phyloP scores from a whole-genome alignment of 1,139 yeast genomes.

The Waltiozyma sp. region DNA sequence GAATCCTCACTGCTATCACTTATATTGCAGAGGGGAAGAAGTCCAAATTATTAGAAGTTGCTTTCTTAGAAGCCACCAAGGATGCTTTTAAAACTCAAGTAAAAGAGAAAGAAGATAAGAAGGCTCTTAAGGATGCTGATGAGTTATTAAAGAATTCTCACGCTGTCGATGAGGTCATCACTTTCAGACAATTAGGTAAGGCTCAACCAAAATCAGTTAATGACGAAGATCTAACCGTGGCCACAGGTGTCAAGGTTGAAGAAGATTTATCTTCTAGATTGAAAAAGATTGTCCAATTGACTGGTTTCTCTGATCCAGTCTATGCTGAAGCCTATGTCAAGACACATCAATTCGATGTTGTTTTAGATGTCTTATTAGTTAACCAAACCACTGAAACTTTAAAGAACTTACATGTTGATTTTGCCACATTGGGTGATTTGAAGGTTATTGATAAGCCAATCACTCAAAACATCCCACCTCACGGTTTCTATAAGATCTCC shows the following conservation, averaged over 20 bases:
- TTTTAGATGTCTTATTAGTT: conserved; percentile 83
- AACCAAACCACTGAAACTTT: conserved; percentile 90
- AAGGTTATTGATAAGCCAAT: conserved; percentile 90
- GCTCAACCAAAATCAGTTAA: conserved; percentile 26
- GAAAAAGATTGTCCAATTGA: conserved; percentile 80
- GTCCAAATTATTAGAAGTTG: conserved; percentile 43
- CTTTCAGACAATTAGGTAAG: conserved; percentile 74
- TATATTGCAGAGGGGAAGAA: conserved; percentile 28
- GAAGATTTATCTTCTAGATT: conserved; percentile 67
- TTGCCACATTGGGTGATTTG: conserved; percentile 92
- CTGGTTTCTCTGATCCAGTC: conserved; percentile 96
- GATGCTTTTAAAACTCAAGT: conserved; percentile 69
- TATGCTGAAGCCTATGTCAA: conserved; percentile 95
- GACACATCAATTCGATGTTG: conserved; percentile 93
- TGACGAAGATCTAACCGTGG: conserved; percentile 40
- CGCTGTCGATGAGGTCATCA: conserved; percentile 72
- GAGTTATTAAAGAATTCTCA: conserved; percentile 59
- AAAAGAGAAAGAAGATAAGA: conserved; percentile 42
- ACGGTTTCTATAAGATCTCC: conserved; percentile 85
- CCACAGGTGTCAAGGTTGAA: conserved; percentile 37
- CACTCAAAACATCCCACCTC: conserved; percentile 91
- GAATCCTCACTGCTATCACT: conserved; percentile 72
- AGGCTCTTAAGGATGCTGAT: conserved; percentile 47
- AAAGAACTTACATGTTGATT: conserved; percentile 86
- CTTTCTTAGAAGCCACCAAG: conserved; percentile 82